phyloP scores from a whole-genome alignment of 148 eudicot genomes.

The Silene uniflora region DNA sequence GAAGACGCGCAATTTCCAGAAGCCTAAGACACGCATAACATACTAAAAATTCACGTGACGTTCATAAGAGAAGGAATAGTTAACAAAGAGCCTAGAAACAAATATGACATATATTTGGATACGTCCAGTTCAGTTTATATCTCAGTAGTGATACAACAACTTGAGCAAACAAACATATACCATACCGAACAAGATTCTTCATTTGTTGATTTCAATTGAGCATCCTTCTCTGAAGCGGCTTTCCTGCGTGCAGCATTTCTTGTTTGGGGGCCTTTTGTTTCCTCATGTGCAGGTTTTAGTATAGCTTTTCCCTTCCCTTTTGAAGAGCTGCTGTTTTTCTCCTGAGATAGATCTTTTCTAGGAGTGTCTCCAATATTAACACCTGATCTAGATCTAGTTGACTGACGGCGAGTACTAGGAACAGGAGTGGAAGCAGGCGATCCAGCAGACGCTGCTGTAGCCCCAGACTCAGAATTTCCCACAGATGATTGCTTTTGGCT shows the following conservation, averaged over 20 bases:
- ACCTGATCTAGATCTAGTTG: constrained; percentile 70
- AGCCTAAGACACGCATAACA: not conserved
- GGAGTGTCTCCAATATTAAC: constrained; percentile 58
- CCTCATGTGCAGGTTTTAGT: constrained; percentile 63
- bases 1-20: not conserved
- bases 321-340: constrained; percentile 54
- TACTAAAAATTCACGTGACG: not conserved
- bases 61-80: not conserved
- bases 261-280: constrained; percentile 82
- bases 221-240: constrained; percentile 77
- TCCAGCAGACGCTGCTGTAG: constrained; percentile 53
- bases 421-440: constrained; percentile 69
- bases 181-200: constrained; percentile 84
- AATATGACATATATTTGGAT: no score
- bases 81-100: not conserved
- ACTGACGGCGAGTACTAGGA: constrained; percentile 58
- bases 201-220: constrained; percentile 55
- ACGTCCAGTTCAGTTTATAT: not conserved
- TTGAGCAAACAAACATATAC: constrained; percentile 6
- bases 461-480: constrained; percentile 64
- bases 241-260: constrained; percentile 80
- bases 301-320: constrained; percentile 94
- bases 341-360: constrained; percentile 49
- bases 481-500: constrained; percentile 67
- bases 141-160: not conserved